A percentile compares a stretch with the other conserved stretches of the same genome.
phyloP scores from a whole-genome alignment of 305 asterid genomes.

The Fraxinus latifolia region DNA sequence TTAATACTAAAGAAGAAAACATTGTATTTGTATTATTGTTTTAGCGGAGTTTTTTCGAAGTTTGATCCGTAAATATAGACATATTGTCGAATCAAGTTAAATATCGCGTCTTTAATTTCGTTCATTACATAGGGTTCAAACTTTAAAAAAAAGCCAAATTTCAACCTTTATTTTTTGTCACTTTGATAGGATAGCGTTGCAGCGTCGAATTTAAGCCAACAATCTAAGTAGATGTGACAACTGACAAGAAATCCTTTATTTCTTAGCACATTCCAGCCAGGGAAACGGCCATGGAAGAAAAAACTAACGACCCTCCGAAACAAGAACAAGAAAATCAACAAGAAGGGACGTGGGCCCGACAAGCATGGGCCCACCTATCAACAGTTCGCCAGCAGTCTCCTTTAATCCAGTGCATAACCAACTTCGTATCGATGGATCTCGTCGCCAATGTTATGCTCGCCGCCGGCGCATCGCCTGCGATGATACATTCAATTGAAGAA shows the following conservation, averaged over 20 bases:
- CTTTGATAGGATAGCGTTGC: no score
- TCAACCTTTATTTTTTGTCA: no score
- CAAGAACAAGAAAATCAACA: background rate
- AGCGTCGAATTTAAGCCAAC: background rate
- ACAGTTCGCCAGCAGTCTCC: constrained; percentile 52
- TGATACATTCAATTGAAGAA: constrained; percentile 66
- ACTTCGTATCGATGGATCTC: constrained; percentile 84
- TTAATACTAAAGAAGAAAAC: background rate
- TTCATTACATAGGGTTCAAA: no score
- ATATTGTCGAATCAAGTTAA: no score
- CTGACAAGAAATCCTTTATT: background rate
- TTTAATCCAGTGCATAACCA: constrained; percentile 81
- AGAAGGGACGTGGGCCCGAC: constrained; percentile 30
- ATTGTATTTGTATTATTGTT: background rate
- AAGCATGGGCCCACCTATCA: constrained; percentile 53
- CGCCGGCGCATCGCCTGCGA: constrained; percentile 92
- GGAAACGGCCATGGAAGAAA: constrained; percentile 25
- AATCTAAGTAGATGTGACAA: background rate
- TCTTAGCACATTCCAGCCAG: background rate
- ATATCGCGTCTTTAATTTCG: no score
- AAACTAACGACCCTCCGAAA: constrained; percentile 8
- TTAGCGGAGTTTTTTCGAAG: no score
- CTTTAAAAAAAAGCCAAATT: no score
- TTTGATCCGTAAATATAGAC: no score
- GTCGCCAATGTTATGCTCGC: constrained; percentile 80